Conservation (phyloP, 2,329 filamentous ascomycete species). For the Pochonia chlamydosporia region DNA sequence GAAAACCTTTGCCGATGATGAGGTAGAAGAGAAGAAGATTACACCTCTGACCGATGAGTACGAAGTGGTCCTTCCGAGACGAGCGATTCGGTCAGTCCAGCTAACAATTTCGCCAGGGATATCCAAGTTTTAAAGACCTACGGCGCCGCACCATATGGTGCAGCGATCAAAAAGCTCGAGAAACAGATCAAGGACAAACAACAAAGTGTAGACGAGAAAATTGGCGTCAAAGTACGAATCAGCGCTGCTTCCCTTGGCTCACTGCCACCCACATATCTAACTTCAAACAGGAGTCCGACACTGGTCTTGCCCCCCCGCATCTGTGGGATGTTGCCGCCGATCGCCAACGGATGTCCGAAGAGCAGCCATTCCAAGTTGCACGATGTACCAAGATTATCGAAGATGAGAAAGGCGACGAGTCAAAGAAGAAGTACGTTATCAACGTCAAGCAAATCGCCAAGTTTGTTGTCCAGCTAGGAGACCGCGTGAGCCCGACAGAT, state of each 20-base stretch:
- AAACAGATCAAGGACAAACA: slow-evolving; percentile 99
- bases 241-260: neutral
- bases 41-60: slow-evolving; percentile 95
- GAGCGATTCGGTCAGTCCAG: slow-evolving; percentile 1
- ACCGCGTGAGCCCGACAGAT: slow-evolving; percentile 95
- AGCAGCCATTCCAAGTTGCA: slow-evolving; percentile 95
- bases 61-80: slow-evolving; percentile 26
- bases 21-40: slow-evolving; percentile 99
- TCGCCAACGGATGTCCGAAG: slow-evolving; percentile 96
- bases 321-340: slow-evolving; percentile 98
- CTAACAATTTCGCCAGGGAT: slow-evolving; percentile 58
- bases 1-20: slow-evolving; percentile 95
- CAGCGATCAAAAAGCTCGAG: slow-evolving; percentile 92
- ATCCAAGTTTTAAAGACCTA: slow-evolving; percentile 99
- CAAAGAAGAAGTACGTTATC: slow-evolving; percentile 99
- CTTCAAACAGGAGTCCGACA: slow-evolving; percentile 81
- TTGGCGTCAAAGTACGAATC: slow-evolving; percentile 65
- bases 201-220: slow-evolving; percentile 97
- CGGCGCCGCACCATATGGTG: slow-evolving; percentile 91
- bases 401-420: slow-evolving; percentile 83
- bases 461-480: slow-evolving; percentile 96
- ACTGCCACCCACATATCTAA: slow-evolving; percentile 13
- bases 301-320: slow-evolving; percentile 94
- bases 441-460: slow-evolving; percentile 99
- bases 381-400: slow-evolving; percentile 99